These are phyloP conservation scores for Blastobotrys persicus DNA, from an alignment of 1,139 yeast genomes.

Conservation along the genomic window DNA sequence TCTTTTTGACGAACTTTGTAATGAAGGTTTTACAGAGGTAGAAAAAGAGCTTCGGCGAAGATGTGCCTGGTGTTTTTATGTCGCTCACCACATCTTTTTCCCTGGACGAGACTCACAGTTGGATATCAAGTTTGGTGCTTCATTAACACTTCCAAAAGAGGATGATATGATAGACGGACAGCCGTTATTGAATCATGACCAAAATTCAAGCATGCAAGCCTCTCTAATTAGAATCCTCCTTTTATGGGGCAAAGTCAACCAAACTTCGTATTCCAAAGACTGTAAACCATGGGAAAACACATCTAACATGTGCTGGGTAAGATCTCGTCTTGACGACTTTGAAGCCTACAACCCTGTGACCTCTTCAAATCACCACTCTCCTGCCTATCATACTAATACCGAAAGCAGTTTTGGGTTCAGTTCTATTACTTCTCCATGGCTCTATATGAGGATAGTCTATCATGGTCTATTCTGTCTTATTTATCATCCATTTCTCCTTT, in stretches of 20 bases:
- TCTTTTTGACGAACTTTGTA: neutral
- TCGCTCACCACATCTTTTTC: neutral
- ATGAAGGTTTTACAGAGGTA: neutral
- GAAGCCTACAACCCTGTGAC: conserved; percentile 1
- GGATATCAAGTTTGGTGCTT: neutral
- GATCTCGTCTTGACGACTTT: conserved; percentile 4
- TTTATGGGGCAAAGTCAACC: conserved; percentile 2
- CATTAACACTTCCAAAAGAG: neutral
- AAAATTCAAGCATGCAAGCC: neutral
- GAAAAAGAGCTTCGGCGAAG: conserved; percentile 7
- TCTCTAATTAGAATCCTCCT: conserved; percentile 1
- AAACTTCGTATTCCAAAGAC: neutral
- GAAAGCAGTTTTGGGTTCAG: neutral
- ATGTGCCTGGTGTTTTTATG: conserved; percentile 2
- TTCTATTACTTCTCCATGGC: neutral
- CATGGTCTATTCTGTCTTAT: conserved; percentile 4
- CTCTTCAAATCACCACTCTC: neutral
- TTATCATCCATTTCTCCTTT: conserved; percentile 3
- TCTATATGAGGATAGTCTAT: neutral
- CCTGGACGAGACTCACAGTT: neutral
- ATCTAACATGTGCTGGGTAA: neutral
- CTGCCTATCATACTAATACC: neutral
- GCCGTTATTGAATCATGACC: neutral
- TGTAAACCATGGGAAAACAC: neutral
- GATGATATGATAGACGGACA: neutral